phyloP scores from a whole-genome alignment of 1,139 yeast genomes.

The Saccharomyces hybrid region DNA sequence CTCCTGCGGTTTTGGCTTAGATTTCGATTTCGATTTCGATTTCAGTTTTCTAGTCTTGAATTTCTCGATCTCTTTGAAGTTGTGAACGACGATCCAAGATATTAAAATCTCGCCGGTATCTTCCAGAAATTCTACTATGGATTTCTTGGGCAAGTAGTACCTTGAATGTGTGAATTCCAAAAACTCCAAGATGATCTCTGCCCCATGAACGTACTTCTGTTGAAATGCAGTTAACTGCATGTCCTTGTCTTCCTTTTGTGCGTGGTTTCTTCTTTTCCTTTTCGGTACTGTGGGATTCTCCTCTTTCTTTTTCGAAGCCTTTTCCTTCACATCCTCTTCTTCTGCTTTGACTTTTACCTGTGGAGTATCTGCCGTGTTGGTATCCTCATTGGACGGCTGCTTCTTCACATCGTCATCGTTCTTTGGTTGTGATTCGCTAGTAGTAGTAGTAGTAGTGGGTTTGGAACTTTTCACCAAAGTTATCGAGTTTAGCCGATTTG shows the following conservation, averaged over 20 bases:
- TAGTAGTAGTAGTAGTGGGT: slow-evolving; percentile 6
- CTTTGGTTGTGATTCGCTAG: not conserved
- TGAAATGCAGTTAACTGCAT: slow-evolving; percentile 59
- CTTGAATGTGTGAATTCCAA: slow-evolving; percentile 72
- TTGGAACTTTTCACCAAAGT: not conserved
- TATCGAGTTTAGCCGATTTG: not conserved
- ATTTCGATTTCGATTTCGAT: slow-evolving; percentile 6
- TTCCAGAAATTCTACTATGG: slow-evolving; percentile 55
- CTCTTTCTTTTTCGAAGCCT: not conserved
- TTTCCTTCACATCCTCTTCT: slow-evolving; percentile 10
- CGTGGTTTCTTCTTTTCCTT: slow-evolving; percentile 16
- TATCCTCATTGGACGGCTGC: not conserved
- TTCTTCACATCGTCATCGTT: not conserved
- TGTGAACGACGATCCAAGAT: slow-evolving; percentile 31
- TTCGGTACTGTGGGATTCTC: not conserved
- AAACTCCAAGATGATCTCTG: slow-evolving; percentile 78
- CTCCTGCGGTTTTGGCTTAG: slow-evolving; percentile 12
- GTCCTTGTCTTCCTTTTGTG: slow-evolving; percentile 35
- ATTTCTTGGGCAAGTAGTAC: slow-evolving; percentile 64
- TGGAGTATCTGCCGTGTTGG: not conserved
- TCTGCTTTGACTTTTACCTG: slow-evolving; percentile 5
- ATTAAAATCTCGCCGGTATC: slow-evolving; percentile 24
- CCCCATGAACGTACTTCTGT: slow-evolving; percentile 57
- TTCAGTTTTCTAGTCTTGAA: slow-evolving; percentile 21
- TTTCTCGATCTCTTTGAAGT: slow-evolving; percentile 22